A percentile compares a stretch with the other conserved stretches of the same genome.
These are phyloP conservation scores for Aspergillus viridinutans DNA, from an alignment of 2,329 filamentous ascomycete species.

Conservation along the genomic window DNA sequence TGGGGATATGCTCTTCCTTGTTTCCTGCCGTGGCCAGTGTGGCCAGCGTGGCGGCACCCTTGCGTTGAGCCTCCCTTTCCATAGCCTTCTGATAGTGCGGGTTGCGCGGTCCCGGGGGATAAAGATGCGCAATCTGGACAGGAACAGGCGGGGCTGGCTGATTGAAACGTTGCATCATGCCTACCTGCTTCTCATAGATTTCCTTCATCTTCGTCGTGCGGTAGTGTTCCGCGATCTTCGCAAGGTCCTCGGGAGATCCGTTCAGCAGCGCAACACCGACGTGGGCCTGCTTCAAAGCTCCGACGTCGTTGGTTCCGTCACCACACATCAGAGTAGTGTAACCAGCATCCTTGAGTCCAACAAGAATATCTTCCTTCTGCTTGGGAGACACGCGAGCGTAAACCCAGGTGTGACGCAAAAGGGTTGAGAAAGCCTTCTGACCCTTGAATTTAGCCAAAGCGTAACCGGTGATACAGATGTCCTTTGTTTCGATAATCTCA, in stretches of 20 bases:
- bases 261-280: constrained; percentile 95
- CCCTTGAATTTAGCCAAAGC: constrained; percentile 84
- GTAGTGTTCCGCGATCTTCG: constrained; percentile 86
- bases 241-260: constrained; percentile 85
- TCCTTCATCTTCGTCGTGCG: constrained; percentile 98
- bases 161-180: constrained; percentile 92
- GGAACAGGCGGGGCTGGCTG: constrained; percentile 90
- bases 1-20: constrained; percentile 56
- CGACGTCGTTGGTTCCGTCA: constrained; percentile 97
- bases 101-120: constrained; percentile 83
- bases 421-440: constrained; percentile 68
- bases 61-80: constrained; percentile 76
- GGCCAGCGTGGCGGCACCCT: constrained; percentile 60
- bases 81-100: constrained; percentile 93
- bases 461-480: constrained; percentile 94
- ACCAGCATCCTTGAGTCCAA: constrained; percentile 90
- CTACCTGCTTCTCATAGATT: constrained; percentile 91
- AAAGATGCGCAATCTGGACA: constrained; percentile 86
- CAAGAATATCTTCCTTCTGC: constrained; percentile 97
- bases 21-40: constrained; percentile 47
- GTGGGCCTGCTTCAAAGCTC: constrained; percentile 95
- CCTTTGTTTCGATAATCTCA: constrained; percentile 77
- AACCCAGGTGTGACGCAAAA: constrained; percentile 90
- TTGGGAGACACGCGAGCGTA: constrained; percentile 97
- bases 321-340: constrained; percentile 99